phyloP scores from a whole-genome alignment of 2,329 filamentous ascomycete genomes.

The Daldinia sp. region DNA sequence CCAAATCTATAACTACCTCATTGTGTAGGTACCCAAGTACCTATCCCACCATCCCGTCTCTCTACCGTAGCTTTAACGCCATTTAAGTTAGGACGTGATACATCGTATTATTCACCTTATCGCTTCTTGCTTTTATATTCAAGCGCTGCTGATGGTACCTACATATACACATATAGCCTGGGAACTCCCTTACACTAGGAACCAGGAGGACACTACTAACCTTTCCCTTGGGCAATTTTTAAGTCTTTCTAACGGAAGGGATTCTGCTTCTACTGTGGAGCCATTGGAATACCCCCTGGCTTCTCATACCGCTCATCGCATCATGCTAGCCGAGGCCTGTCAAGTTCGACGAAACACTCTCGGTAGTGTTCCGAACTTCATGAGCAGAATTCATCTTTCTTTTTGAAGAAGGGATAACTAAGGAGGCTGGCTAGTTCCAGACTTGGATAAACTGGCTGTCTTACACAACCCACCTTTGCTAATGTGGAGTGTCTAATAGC shows the following conservation, averaged over 20 bases:
- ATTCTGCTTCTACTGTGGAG: constrained; percentile 4
- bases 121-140: constrained; percentile 30
- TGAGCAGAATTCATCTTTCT: constrained; percentile 2
- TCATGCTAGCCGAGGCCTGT: constrained; percentile 11
- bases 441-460: constrained; percentile 15
- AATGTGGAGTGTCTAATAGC: constrained; percentile 15
- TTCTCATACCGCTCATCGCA: constrained; percentile 7
- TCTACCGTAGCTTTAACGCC: constrained; percentile 16
- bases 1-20: not conserved
- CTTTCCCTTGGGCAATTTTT: constrained; percentile 2
- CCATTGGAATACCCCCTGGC: constrained; percentile 15
- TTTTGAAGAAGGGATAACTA: constrained; percentile 26
- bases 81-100: no score
- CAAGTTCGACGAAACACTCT: constrained; percentile 12
- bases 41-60: not conserved
- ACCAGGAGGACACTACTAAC: not conserved
- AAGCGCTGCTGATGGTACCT: not conserved
- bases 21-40: no score
- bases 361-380: constrained; percentile 6
- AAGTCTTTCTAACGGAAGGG: not conserved
- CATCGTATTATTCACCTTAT: not conserved
- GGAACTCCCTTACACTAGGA: constrained; percentile 25
- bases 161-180: not conserved
- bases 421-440: constrained; percentile 11
- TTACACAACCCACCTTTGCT: constrained; percentile 24